Evolutionary conservation across 2,329 filamentous ascomycete genomes (phyloP), one percentile per base, ranked within the genome.

Genomic region (Verticillium albo-atrum): DNA sequence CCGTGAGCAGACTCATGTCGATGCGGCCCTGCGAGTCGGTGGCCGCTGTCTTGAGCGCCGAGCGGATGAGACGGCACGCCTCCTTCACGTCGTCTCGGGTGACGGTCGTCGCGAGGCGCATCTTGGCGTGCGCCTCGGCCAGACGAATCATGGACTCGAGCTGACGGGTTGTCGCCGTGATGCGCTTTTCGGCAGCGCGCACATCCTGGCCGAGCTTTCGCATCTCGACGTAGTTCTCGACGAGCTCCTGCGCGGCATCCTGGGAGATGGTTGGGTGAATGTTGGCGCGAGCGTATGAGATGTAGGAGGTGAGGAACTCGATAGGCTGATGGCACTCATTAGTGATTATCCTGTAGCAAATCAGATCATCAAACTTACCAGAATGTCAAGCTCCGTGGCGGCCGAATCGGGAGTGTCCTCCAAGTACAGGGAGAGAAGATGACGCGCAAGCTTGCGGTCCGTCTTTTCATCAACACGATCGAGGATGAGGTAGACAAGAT

Each of bases 131-230:
- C 0, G 93, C 95, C 79, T 99, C 95, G 1, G 93, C 80, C 3
- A 99, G 89, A 62, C 95, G 94, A 71, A 99, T 98, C 96, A 99
- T 99, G 53, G 90, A 95, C 77, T 99, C 96, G 6, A 99, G 83
- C 76, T 99, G 95, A 71, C 95, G 87, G 0, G 96, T 99, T 3
- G 95, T 99, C 47, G 95, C 95, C 0, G 95, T 99, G 77, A 99
- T 99, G 66, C 95, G 91, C 74, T 96, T 94, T 75, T 99, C 96
- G 3, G 91, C 86, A 2, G 92, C 84, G 55, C 94, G 91, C 35
- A 94, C 89, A 67, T 93, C 90, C 66, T 92, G 89, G 54, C 95
- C 95, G 0, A 99, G 87, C 70, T 93, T 91, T 65, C 95, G 92
- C 92, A 99, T 97, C 62, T 89, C 90, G 53, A 98, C 90, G 71